Percentiles rank a stretch among this genome's conserved stretches.
phyloP scores from a whole-genome alignment of 306 rosid genomes.

The Cicer pinnatifidum region DNA sequence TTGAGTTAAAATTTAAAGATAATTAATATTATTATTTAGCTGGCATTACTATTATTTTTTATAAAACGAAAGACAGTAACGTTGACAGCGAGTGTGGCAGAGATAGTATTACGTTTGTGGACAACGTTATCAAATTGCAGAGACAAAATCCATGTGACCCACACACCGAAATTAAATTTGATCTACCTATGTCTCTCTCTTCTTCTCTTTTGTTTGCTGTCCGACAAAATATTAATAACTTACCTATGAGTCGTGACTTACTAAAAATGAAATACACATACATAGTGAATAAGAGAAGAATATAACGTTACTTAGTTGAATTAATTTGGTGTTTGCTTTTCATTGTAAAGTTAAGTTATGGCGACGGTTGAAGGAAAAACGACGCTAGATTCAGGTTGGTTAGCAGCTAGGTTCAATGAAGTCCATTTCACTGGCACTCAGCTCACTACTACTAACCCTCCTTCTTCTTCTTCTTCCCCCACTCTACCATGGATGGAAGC shows the following conservation, averaged over 20 bases:
- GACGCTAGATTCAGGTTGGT: constrained; percentile 76
- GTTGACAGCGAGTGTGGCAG: no score
- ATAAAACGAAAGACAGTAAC: no score
- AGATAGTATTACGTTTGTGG: background rate
- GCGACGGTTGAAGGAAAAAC: constrained; percentile 50
- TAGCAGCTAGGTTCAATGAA: constrained; percentile 77
- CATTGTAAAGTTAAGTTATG: background rate
- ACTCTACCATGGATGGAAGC: constrained; percentile 85
- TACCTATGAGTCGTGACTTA: background rate
- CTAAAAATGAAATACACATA: background rate
- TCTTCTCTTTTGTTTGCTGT: background rate
- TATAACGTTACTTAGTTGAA: constrained; percentile 18
- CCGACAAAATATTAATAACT: constrained; percentile 18
- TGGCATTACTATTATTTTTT: no score
- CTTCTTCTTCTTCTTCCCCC: constrained; percentile 39
- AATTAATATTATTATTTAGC: no score
- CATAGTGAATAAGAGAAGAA: background rate
- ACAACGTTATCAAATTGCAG: constrained; percentile 5
- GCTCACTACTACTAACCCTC: constrained; percentile 82
- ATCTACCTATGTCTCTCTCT: background rate
- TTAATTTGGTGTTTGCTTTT: background rate
- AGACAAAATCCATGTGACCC: constrained; percentile 30
- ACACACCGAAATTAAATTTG: background rate
- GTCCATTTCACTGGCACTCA: constrained; percentile 66
- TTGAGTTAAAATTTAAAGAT: no score